phyloP scores from a whole-genome alignment of 257 asterid genomes.

The Agastache rugosa region DNA sequence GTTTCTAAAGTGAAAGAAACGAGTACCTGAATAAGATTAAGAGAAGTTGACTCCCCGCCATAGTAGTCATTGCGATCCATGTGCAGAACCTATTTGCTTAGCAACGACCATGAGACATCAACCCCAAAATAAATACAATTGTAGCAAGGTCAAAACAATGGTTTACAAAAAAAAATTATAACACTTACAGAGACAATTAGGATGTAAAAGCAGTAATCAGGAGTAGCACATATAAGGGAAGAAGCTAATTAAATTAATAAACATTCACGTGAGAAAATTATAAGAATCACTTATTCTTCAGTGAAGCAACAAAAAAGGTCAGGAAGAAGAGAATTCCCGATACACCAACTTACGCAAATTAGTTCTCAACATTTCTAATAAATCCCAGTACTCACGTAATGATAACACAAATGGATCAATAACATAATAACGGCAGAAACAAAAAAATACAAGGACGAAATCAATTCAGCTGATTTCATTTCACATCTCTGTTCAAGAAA shows the following conservation, averaged over 20 bases:
- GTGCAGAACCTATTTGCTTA: constrained; percentile 58
- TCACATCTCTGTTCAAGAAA: background rate
- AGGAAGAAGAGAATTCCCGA: background rate
- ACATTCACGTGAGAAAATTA: background rate
- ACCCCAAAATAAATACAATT: constrained; percentile 13
- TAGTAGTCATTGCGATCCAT: constrained; percentile 76
- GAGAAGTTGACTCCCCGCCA: constrained; percentile 74
- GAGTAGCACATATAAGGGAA: background rate
- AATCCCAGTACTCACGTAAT: background rate
- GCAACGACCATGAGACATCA: constrained; percentile 22
- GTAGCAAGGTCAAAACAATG: constrained; percentile 3
- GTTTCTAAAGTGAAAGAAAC: background rate
- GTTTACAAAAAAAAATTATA: background rate
- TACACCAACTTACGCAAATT: too few species aligned
- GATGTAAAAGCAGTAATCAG: constrained; percentile 7
- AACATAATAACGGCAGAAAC: too few species aligned
- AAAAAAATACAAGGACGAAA: background rate
- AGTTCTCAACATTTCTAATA: too few species aligned
- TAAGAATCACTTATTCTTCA: too few species aligned
- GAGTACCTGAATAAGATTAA: constrained; percentile 64
- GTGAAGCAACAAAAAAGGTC: background rate
- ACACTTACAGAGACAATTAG: constrained; percentile 8
- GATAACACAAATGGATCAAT: background rate
- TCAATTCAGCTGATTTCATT: background rate
- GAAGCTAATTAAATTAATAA: background rate